Percentiles rank a stretch among this genome's conserved stretches.
Evolutionary conservation across 805 yeast genomes (phyloP).

Genomic region (Cyberlindnera mrakii): DNA sequence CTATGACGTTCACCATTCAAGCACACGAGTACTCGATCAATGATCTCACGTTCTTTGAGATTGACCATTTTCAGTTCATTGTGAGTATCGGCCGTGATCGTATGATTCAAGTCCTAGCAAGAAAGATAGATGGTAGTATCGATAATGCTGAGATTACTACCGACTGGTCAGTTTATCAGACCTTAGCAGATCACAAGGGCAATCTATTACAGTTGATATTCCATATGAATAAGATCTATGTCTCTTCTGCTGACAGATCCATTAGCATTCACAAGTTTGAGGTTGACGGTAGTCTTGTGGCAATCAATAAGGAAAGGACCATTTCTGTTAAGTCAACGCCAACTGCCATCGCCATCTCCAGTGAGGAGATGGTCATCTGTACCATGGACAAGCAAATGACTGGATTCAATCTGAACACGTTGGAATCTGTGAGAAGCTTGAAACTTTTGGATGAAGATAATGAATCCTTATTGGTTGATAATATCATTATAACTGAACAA

Average conservation of each 20-base stretch:
- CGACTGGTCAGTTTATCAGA: slow-evolving; percentile 51
- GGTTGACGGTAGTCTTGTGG: slow-evolving; percentile 19
- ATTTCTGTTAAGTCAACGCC: slow-evolving; percentile 50
- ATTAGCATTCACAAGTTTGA: slow-evolving; percentile 43
- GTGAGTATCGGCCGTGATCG: slow-evolving; percentile 54
- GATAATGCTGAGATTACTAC: slow-evolving; percentile 15
- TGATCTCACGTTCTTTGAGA: slow-evolving; percentile 33
- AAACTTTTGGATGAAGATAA: slow-evolving; percentile 37
- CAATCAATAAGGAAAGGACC: slow-evolving; percentile 34
- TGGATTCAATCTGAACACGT: slow-evolving; percentile 31
- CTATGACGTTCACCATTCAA: slow-evolving; percentile 25
- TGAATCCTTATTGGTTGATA: slow-evolving; percentile 41
- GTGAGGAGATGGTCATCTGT: slow-evolving; percentile 41
- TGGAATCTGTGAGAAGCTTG: slow-evolving; percentile 31
- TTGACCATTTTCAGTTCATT: slow-evolving; percentile 26
- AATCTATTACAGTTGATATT: slow-evolving; percentile 37
- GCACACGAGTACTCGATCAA: slow-evolving; percentile 50
- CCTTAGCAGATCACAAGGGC: slow-evolving; percentile 54
- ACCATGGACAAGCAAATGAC: slow-evolving; percentile 44
- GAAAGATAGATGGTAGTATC: slow-evolving; percentile 4
- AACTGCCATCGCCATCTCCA: slow-evolving; percentile 30
- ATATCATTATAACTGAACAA: slow-evolving; percentile 27
- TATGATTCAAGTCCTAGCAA: slow-evolving; percentile 50
- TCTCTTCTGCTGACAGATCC: slow-evolving; percentile 58
- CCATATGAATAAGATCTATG: slow-evolving; percentile 30